Conservation (phyloP, 2,329 filamentous ascomycete species). For the Aspergillus intermedius region DNA sequence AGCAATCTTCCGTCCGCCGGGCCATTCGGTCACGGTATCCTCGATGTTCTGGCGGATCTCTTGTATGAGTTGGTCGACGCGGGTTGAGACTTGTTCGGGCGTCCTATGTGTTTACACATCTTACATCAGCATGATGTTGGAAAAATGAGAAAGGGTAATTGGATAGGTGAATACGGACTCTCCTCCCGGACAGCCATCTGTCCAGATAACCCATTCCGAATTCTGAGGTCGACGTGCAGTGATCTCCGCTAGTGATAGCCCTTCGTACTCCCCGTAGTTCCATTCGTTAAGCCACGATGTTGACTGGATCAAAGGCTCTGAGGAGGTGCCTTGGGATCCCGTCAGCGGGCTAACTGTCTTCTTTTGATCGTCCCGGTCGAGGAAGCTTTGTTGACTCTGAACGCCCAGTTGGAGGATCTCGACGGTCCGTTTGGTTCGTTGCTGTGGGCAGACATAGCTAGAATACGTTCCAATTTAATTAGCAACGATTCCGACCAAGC, state of each 20-base stretch:
- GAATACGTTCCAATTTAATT: neutral
- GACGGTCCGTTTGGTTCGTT: slow-evolving; percentile 6
- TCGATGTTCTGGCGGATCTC: slow-evolving; percentile 8
- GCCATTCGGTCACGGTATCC: slow-evolving; percentile 2
- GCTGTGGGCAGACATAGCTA: slow-evolving; percentile 9
- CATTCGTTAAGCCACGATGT: slow-evolving; percentile 67
- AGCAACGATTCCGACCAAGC: no score
- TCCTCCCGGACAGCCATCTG: slow-evolving; percentile 12
- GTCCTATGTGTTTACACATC: slow-evolving; percentile 1
- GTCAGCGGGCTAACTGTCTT: neutral
- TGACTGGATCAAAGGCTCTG: slow-evolving; percentile 4
- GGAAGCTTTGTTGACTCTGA: slow-evolving; percentile 7
- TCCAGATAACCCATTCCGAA: slow-evolving; percentile 12
- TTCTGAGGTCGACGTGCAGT: slow-evolving; percentile 29
- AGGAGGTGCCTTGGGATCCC: neutral
- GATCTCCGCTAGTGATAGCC: slow-evolving; percentile 62
- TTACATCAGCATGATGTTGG: neutral
- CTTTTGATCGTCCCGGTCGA: slow-evolving; percentile 1
- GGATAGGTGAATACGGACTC: slow-evolving; percentile 5
- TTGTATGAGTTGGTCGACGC: slow-evolving; percentile 6
- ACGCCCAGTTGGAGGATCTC: slow-evolving; percentile 9
- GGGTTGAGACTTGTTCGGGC: slow-evolving; percentile 6
- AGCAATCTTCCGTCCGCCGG: slow-evolving; percentile 4
- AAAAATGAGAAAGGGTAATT: neutral
- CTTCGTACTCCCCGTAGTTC: slow-evolving; percentile 78